Conservation (phyloP, 1,284 basidiomycete genomes). For the Trametes sp. region DNA sequence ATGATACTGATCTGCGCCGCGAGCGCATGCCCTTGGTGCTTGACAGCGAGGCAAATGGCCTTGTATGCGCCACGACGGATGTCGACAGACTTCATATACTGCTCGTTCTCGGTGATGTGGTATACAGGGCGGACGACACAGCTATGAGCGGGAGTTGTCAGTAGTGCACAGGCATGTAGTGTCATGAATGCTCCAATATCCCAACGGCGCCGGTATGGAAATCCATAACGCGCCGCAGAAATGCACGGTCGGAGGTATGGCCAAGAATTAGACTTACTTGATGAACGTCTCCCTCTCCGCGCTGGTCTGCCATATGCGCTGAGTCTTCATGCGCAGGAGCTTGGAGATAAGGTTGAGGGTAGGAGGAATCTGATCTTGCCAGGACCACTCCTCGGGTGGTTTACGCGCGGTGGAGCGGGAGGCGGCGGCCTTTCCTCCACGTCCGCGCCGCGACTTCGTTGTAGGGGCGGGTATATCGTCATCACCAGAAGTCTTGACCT, state of each 20-base stretch:
- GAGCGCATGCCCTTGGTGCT: slow-evolving; percentile 87
- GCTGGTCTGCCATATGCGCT: slow-evolving; percentile 88
- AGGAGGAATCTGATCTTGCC: slow-evolving; percentile 79
- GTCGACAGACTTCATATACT: slow-evolving; percentile 83
- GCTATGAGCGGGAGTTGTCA: slow-evolving; percentile 47
- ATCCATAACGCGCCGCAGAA: too few relatives aligned
- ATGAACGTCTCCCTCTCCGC: slow-evolving; percentile 87
- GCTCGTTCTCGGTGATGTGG: slow-evolving; percentile 86
- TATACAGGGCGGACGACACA: slow-evolving; percentile 90
- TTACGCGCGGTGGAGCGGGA: slow-evolving; percentile 53
- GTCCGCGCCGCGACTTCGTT: slow-evolving; percentile 60
- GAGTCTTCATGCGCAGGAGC: slow-evolving; percentile 76
- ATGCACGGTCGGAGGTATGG: neutral
- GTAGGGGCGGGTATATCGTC: slow-evolving; percentile 55
- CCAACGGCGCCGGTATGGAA: too few relatives aligned
- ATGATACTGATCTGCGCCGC: slow-evolving; percentile 91
- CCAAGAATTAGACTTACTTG: slow-evolving; percentile 58
- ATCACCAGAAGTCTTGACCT: slow-evolving; percentile 64
- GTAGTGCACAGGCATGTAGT: too few relatives aligned
- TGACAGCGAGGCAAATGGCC: slow-evolving; percentile 92
- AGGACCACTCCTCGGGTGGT: slow-evolving; percentile 68
- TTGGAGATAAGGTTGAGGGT: slow-evolving; percentile 76
- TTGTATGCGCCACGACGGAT: slow-evolving; percentile 85
- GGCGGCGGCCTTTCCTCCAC: slow-evolving; percentile 63
- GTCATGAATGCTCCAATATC: too few relatives aligned